A percentile compares a stretch with the other conserved stretches of the same genome.
Evolutionary conservation across 768 basidiomycete species (phyloP).

Genomic region (Russula vinacea): DNA sequence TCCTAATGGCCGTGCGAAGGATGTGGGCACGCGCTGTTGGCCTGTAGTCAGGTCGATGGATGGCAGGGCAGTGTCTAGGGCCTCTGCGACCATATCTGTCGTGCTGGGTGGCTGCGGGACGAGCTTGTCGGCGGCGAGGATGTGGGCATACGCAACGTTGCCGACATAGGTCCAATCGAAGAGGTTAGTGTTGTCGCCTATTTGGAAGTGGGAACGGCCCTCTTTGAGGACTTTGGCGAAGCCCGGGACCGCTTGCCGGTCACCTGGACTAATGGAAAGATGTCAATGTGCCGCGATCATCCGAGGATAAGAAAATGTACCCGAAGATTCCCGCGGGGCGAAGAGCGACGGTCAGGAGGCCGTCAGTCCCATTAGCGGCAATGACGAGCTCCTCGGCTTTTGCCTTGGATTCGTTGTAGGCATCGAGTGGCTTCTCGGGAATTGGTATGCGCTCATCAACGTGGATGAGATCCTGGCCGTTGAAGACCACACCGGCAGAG

Average conservation of each 20-base stretch:
- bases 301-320: constrained; percentile 42
- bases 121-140: constrained; percentile 90
- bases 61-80: constrained; percentile 52
- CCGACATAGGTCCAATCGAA: constrained; percentile 97
- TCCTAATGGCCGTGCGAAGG: constrained; percentile 75
- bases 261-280: constrained; percentile 66
- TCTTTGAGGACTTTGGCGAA: constrained; percentile 74
- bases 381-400: constrained; percentile 82
- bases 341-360: constrained; percentile 83
- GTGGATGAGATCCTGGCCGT: constrained; percentile 74
- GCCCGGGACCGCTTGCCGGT: constrained; percentile 81
- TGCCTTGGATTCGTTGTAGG: constrained; percentile 93
- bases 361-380: constrained; percentile 79
- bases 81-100: constrained; percentile 35
- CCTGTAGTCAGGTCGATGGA: constrained; percentile 64
- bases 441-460: constrained; percentile 83
- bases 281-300: not conserved
- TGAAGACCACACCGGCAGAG: constrained; percentile 87
- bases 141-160: constrained; percentile 90
- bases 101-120: constrained; percentile 49
- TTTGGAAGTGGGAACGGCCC: constrained; percentile 86
- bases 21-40: constrained; percentile 69
- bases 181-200: constrained; percentile 89
- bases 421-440: constrained; percentile 75
- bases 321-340: constrained; percentile 96